Base-by-base conservation (phyloP, 306 rosid genomes). In the Quercus glauca region DNA sequence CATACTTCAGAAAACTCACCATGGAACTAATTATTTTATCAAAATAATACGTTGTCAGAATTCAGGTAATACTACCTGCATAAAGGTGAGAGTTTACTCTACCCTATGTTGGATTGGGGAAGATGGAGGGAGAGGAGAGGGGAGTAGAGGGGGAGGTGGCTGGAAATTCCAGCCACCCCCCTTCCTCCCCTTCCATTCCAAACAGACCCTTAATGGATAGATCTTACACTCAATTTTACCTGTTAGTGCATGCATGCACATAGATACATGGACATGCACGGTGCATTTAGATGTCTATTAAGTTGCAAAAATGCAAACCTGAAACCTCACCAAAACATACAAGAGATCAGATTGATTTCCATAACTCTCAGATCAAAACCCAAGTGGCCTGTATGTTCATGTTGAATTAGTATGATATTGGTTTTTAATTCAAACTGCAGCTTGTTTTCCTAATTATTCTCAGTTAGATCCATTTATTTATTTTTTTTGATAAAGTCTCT, bases 401-500 rank as follows among this genome's bases (percentile, higher is more conserved):
- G 21, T 31, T 29, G 43, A 21, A 31, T 65, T 15, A 31, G 45
- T 65, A 65, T 41, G 71, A 43, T 31, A 65, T 15, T 31, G 71
- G 23, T 65, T 65, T 65, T 17, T 15, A 2, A 18, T 21, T 65
- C 10, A 17, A 28, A 28, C 19, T 31, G 64, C 28, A 4, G 64
- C 28, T 25, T 13, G 26, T 58, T 8, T 21, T 58, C 26, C 64
- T n/a, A n/a, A 9, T 21, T 20, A 20, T 58, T 20, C 14, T 58
- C 14, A 18, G 5, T 65, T 15, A 65, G 71, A 65, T 65, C 71
- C 13, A 6, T 5, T 18, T 67, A 10, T 17, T 19, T 33, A 7
- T 31, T 17, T 41, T 78, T 31, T 78, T 49, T 78, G 70, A 11
- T 64, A 55, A 33, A 14, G 81, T 26, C 14, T 79, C 14, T 79